Evolutionary conservation across 2,329 filamentous ascomycete genomes (phyloP).

Genomic region (Tolypocladium tropicale): DNA sequence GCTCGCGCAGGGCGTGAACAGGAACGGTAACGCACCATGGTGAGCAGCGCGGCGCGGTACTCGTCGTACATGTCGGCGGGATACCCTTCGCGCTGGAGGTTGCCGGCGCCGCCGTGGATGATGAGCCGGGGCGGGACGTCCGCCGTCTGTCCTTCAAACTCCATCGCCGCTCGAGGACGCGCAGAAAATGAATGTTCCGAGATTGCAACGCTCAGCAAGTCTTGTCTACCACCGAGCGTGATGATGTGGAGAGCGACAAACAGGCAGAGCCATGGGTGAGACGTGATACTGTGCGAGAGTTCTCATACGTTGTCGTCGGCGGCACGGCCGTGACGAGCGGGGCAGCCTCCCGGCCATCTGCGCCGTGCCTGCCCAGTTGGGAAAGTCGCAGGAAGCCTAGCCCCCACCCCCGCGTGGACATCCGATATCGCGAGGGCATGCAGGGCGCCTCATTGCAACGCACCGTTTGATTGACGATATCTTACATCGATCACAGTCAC

Average conservation of each 20-base stretch:
- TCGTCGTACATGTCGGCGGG: slow-evolving; percentile 44
- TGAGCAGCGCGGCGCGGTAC: slow-evolving; percentile 51
- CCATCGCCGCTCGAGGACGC: slow-evolving; percentile 19
- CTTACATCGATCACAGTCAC: not conserved
- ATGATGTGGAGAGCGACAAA: not conserved
- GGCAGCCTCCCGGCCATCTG: not conserved
- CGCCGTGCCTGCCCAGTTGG: not conserved
- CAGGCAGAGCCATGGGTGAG: too few species aligned
- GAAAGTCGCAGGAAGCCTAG: not conserved
- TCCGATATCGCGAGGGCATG: not conserved
- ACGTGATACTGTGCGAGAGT: too few species aligned
- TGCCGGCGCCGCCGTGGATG: slow-evolving; percentile 65
- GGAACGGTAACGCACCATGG: slow-evolving; percentile 48
- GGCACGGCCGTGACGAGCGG: not conserved
- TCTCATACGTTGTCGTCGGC: not conserved
- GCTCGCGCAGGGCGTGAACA: too few species aligned
- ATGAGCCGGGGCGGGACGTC: slow-evolving; percentile 47
- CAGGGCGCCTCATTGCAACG: not conserved
- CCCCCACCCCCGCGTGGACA: not conserved
- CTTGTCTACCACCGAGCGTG: not conserved
- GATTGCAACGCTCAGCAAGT: not conserved
- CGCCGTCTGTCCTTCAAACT: slow-evolving; percentile 22
- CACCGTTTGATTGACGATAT: too few species aligned
- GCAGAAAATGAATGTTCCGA: not conserved
- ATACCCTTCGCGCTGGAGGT: slow-evolving; percentile 51